A percentile compares a stretch with the other conserved stretches of the same genome.
phyloP scores from a whole-genome alignment of 495 filamentous ascomycete species.

The Podospora pseudocomata region DNA sequence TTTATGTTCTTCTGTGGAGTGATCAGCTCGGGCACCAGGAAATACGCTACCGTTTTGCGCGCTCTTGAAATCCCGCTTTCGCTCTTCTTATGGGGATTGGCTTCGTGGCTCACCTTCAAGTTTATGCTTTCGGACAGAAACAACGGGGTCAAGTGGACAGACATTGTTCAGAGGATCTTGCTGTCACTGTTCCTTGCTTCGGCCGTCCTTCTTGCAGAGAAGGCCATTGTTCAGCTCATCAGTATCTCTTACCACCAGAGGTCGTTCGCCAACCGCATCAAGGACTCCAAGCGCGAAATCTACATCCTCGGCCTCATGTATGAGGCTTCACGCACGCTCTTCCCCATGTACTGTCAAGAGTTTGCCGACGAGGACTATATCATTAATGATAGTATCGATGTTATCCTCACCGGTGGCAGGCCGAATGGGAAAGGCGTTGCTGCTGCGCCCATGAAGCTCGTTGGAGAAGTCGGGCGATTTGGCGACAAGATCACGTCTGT shows the following conservation, averaged over 20 bases:
- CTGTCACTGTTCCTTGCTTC: constrained; percentile 73
- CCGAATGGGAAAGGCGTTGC: constrained; percentile 52
- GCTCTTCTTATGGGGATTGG: constrained; percentile 80
- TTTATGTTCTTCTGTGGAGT: constrained; percentile 89
- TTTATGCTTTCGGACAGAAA: constrained; percentile 48
- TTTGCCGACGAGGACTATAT: constrained; percentile 88
- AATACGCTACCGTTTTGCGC: constrained; percentile 80
- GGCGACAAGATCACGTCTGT: constrained; percentile 88
- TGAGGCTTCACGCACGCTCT: constrained; percentile 80
- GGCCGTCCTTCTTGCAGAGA: constrained; percentile 74
- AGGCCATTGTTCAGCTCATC: constrained; percentile 83
- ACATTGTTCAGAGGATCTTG: constrained; percentile 64
- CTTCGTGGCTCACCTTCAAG: constrained; percentile 76
- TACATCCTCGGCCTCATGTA: constrained; percentile 77
- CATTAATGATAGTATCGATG: constrained; percentile 75
- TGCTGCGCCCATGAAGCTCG: constrained; percentile 69
- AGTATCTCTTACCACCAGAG: constrained; percentile 92
- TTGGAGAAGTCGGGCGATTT: constrained; percentile 73
- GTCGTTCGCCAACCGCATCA: constrained; percentile 84
- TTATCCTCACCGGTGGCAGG: constrained; percentile 45
- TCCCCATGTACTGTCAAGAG: constrained; percentile 86
- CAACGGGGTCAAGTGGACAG: constrained; percentile 34
- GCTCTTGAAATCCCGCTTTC: constrained; percentile 81
- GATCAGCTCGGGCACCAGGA: constrained; percentile 84
- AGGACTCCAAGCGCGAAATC: constrained; percentile 80